Conservation (phyloP, 768 basidiomycete species). For the Hericium erinaceus region DNA sequence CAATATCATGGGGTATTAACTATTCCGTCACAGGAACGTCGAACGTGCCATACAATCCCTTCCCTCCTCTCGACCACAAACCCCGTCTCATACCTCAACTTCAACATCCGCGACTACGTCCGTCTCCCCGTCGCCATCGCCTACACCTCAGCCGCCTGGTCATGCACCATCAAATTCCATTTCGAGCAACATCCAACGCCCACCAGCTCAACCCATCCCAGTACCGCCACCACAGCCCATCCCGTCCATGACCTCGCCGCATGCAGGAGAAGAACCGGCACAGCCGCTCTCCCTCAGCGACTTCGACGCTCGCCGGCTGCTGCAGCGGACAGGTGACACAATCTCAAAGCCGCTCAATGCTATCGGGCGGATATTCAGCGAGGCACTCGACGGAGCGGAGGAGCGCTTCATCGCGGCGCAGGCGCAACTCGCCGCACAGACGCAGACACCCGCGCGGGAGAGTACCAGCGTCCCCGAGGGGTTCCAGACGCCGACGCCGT, state of each 20-base stretch:
- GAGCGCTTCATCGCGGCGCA: conserved; percentile 20
- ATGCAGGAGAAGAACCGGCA: conserved; percentile 86
- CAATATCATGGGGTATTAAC: background rate
- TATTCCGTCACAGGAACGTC: conserved; percentile 34
- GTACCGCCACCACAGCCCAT: conserved; percentile 5
- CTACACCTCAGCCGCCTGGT: conserved; percentile 17
- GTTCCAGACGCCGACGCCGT: conserved; percentile 47
- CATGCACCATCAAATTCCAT: too few species aligned
- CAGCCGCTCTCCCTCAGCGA: conserved; percentile 59
- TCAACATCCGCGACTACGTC: conserved; percentile 19
- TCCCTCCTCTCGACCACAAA: conserved; percentile 26
- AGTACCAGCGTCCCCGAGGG: background rate
- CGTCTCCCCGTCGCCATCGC: conserved; percentile 23
- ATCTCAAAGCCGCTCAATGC: conserved; percentile 89
- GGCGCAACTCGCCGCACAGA: conserved; percentile 4
- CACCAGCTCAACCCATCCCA: conserved; percentile 11
- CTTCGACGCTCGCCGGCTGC: conserved; percentile 69
- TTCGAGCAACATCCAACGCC: conserved; percentile 2
- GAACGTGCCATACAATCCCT: conserved; percentile 49
- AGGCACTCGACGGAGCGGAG: conserved; percentile 67
- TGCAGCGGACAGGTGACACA: conserved; percentile 86
- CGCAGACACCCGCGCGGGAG: background rate
- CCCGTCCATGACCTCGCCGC: conserved; percentile 24
- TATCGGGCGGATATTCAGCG: conserved; percentile 80
- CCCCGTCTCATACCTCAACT: conserved; percentile 22